Conservation (phyloP, 2,329 filamentous ascomycete species). For the Alternaria hordeiaustralica region DNA sequence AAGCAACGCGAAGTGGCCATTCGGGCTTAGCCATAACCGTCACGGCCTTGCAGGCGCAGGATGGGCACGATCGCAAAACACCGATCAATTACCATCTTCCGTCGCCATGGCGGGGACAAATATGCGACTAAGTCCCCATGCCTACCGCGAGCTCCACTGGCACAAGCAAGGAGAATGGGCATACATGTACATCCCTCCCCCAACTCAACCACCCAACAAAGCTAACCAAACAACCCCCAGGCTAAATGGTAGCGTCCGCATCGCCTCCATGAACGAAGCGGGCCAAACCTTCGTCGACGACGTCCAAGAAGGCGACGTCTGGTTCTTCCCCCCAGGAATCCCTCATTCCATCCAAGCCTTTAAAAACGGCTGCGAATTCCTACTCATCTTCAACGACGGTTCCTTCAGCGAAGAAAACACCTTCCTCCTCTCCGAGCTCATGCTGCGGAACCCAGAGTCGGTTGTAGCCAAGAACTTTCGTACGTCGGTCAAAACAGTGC, state of each 20-base stretch:
- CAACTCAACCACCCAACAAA: no score
- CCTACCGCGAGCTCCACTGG: conserved; percentile 70
- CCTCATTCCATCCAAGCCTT: conserved; percentile 60
- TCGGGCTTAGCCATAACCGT: conserved; percentile 51
- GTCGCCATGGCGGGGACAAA: conserved; percentile 53
- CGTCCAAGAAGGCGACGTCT: conserved; percentile 50
- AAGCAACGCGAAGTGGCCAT: conserved; percentile 51
- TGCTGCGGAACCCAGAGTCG: conserved; percentile 52
- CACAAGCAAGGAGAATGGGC: conserved; percentile 63
- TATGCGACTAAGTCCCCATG: conserved; percentile 53
- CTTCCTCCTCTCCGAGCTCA: conserved; percentile 63
- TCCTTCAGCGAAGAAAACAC: conserved; percentile 66
- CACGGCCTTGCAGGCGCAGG: conserved; percentile 50
- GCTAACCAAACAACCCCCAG: background rate
- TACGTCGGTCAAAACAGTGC: conserved; percentile 46
- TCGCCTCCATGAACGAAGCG: conserved; percentile 60
- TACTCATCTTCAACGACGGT: conserved; percentile 63
- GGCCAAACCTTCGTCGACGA: conserved; percentile 53
- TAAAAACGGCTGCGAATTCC: conserved; percentile 58
- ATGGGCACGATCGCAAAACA: conserved; percentile 52
- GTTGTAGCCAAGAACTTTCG: conserved; percentile 54
- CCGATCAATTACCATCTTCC: conserved; percentile 47
- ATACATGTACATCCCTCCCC: conserved; percentile 45
- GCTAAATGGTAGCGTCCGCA: conserved; percentile 58
- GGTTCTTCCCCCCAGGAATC: conserved; percentile 48